Evolutionary conservation across 768 basidiomycete genomes (phyloP).

Genomic region (Lyophyllum atratum): DNA sequence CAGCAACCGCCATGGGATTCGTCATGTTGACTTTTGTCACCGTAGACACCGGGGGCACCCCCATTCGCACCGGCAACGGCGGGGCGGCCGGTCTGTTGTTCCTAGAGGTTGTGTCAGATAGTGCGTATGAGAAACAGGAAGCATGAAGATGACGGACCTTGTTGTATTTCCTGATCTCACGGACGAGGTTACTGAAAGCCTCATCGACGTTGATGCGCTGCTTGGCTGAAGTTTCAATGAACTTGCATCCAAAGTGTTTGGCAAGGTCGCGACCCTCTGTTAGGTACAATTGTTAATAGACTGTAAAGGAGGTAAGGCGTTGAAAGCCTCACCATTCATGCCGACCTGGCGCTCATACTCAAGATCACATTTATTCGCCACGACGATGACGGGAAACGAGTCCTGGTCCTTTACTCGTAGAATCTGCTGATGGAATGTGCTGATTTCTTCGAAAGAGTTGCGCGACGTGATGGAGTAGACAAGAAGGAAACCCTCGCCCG

Average conservation of each 20-base stretch:
- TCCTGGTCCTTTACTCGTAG: slow-evolving; percentile 96
- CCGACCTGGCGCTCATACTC: slow-evolving; percentile 97
- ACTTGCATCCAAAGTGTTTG: slow-evolving; percentile 91
- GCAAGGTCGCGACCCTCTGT: slow-evolving; percentile 97
- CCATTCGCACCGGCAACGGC: slow-evolving; percentile 47
- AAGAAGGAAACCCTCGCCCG: slow-evolving; percentile 96
- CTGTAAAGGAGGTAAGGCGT: not conserved
- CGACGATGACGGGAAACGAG: slow-evolving; percentile 91
- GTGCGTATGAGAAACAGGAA: not conserved
- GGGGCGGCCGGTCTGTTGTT: slow-evolving; percentile 78
- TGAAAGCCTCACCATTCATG: slow-evolving; percentile 68
- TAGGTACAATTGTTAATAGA: not conserved
- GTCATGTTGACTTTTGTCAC: slow-evolving; percentile 46
- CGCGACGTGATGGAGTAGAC: slow-evolving; percentile 99
- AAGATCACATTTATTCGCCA: slow-evolving; percentile 97
- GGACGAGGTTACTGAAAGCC: slow-evolving; percentile 90
- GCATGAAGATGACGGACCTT: slow-evolving; percentile 53
- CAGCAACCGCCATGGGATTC: slow-evolving; percentile 67
- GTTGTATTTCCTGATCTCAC: slow-evolving; percentile 93
- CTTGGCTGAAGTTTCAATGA: slow-evolving; percentile 96
- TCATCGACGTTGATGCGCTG: slow-evolving; percentile 97
- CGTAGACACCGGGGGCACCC: slow-evolving; percentile 51
- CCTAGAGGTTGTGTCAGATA: slow-evolving; percentile 39
- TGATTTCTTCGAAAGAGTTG: slow-evolving; percentile 96
- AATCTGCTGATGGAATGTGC: slow-evolving; percentile 94